Evolutionary conservation across 2,329 filamentous ascomycete genomes (phyloP), one percentile per base, ranked within the genome.

Genomic region (Phoma sp.): DNA sequence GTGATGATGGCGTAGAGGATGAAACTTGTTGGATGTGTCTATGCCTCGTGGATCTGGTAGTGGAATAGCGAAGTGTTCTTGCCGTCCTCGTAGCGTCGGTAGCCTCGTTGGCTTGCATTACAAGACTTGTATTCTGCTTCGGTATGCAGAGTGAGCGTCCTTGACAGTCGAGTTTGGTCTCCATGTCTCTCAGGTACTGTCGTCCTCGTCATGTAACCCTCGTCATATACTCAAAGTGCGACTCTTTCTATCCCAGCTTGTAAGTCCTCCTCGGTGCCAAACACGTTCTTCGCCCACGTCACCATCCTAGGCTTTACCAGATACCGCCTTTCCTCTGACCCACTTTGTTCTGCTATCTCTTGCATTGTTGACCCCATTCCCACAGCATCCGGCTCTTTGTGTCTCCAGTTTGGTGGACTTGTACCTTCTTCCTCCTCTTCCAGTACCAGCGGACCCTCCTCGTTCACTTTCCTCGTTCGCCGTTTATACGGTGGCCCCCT

Each of bases 181-280:
- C 29, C 12, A 12, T 13, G 2, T 39, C 12, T 39, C 21, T 39
- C 12, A 15, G 15, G 22, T 12, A 22, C 12, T 13, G 2, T 39
- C 22, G 3, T 6, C 6, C 9, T 5, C 21, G 4, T 24, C 2
- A 4, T 24, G 22, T 6, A 4, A 24, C 22, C 9, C 36, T 21
- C 35, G 31, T 15, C 35, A 25, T 9, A 9, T 38, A 6, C 41
- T 49, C 24, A 60, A 2, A 71, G 37, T 8, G 52, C 63, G 27
- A 74, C 51, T 53, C 58, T 69, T 49, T 72, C 70, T 66, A 74
- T 66, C 4, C 67, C 68, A 4, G 47, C 40, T 36, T 61, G 62
- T 22, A 95, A 80, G 73, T 96, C 91, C 52, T 88, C 85, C 67
- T 96, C 90, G n/a, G 91, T 83, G 2, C 86, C 87, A 58, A 96